Evolutionary conservation across 768 basidiomycete genomes (phyloP).

Genomic region (Amanita molliuscula): DNA sequence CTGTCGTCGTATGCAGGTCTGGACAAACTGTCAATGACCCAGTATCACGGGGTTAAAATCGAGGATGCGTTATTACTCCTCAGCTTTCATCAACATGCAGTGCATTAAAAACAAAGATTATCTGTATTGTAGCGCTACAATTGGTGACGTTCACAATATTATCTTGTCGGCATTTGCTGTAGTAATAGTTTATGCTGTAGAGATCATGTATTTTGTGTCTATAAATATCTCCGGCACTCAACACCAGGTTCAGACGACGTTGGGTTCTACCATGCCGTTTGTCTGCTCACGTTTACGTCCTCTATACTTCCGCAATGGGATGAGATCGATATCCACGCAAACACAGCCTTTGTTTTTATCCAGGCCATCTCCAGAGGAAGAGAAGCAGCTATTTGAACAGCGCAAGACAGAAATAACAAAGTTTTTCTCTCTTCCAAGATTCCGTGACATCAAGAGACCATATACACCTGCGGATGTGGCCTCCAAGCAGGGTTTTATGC

Average conservation of each 20-base stretch:
- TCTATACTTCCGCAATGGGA: conserved; percentile 7
- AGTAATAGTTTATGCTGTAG: neutral
- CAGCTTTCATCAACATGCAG: conserved; percentile 61
- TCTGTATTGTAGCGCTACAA: conserved; percentile 8
- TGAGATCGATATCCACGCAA: conserved; percentile 27
- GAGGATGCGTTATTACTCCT: conserved; percentile 70
- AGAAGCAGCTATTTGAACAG: conserved; percentile 45
- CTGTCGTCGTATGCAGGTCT: conserved; percentile 23
- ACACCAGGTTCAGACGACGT: neutral
- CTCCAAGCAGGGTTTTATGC: conserved; percentile 82
- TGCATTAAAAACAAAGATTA: conserved; percentile 28
- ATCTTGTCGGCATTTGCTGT: neutral
- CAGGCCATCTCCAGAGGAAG: conserved; percentile 47
- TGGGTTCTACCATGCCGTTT: neutral
- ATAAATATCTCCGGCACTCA: neutral
- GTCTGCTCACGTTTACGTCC: neutral
- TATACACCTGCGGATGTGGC: conserved; percentile 76
- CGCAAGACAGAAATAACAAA: conserved; percentile 53
- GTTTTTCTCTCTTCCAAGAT: conserved; percentile 74
- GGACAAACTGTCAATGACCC: conserved; percentile 34
- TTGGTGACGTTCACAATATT: neutral
- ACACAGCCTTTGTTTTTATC: conserved; percentile 38
- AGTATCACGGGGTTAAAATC: conserved; percentile 46
- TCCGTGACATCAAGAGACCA: conserved; percentile 60
- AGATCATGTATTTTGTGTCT: neutral